Percentiles rank a stretch among this genome's conserved stretches.
Evolutionary conservation across 352 stramenopile species (phyloP).

Genomic region (Globisporangium heterothallicum): DNA sequence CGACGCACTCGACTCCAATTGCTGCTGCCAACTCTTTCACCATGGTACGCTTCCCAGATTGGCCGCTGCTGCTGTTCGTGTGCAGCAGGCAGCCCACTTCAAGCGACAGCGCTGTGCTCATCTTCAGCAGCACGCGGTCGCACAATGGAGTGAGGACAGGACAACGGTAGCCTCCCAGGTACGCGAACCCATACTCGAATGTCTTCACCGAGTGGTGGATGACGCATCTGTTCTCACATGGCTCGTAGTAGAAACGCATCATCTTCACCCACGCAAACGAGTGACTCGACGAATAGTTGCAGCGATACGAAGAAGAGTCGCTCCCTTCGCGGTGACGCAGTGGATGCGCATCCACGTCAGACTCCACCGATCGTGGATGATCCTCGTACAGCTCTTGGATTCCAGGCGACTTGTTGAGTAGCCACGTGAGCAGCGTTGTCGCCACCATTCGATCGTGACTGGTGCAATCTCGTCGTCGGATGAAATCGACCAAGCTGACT

Average conservation of each 20-base stretch:
- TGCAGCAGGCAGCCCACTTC: slow-evolving; percentile 48
- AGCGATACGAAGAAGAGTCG: slow-evolving; percentile 28
- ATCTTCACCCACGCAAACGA: slow-evolving; percentile 63
- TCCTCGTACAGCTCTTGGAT: slow-evolving; percentile 54
- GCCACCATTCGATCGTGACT: slow-evolving; percentile 29
- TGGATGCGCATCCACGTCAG: slow-evolving; percentile 3
- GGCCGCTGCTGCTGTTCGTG: slow-evolving; percentile 14
- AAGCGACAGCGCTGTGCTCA: slow-evolving; percentile 50
- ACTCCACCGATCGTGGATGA: slow-evolving; percentile 14
- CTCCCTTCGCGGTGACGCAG: slow-evolving; percentile 13
- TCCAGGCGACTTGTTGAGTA: slow-evolving; percentile 37
- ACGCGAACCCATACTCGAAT: slow-evolving; percentile 62
- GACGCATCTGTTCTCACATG: slow-evolving; percentile 45
- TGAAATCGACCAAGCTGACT: slow-evolving; percentile 35
- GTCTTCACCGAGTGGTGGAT: slow-evolving; percentile 57
- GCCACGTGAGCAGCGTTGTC: slow-evolving; percentile 37
- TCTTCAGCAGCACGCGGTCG: slow-evolving; percentile 44
- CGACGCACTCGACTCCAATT: slow-evolving; percentile 35
- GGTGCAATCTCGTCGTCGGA: slow-evolving; percentile 22
- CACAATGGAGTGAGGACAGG: slow-evolving; percentile 54
- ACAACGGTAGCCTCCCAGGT: slow-evolving; percentile 34
- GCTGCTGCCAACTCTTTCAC: slow-evolving; percentile 36
- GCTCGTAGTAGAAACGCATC: slow-evolving; percentile 56
- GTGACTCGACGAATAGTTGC: slow-evolving; percentile 36
- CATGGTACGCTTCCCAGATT: slow-evolving; percentile 39